Conservation (phyloP, 768 basidiomycete species). For the Hericium coralloides region DNA sequence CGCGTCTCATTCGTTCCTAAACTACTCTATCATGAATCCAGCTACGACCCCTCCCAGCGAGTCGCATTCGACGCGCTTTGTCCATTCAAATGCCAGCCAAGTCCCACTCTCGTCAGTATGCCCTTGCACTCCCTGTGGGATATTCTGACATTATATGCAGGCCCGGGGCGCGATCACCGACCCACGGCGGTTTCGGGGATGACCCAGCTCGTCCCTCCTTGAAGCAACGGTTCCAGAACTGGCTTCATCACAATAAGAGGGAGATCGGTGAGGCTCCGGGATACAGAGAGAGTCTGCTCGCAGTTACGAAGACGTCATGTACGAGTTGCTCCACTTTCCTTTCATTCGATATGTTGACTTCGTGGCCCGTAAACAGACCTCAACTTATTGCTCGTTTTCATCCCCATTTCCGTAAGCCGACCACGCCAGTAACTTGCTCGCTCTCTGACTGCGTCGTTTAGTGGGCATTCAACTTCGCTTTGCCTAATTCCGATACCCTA, state of each 20-base stretch:
- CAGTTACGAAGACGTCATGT: slow-evolving; percentile 56
- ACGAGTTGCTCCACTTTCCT: slow-evolving; percentile 11
- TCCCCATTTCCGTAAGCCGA: slow-evolving; percentile 54
- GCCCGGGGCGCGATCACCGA: no score
- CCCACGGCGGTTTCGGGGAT: no score
- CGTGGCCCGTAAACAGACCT: slow-evolving; percentile 36
- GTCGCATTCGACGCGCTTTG: neutral
- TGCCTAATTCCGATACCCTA: slow-evolving; percentile 40
- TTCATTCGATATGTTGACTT: neutral
- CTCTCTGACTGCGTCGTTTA: slow-evolving; percentile 20
- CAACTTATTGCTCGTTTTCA: slow-evolving; percentile 62
- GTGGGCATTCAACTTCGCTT: slow-evolving; percentile 67
- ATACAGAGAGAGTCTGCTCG: slow-evolving; percentile 35
- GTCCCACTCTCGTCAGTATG: neutral
- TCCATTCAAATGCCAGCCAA: neutral
- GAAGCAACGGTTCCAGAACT: neutral
- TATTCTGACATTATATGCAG: no score
- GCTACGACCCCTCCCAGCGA: neutral
- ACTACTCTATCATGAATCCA: neutral
- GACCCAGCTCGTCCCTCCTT: neutral
- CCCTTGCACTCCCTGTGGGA: neutral
- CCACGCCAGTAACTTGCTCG: neutral
- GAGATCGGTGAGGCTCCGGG: slow-evolving; percentile 37
- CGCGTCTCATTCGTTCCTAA: neutral
- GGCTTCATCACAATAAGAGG: neutral